Percentiles rank a stretch among this genome's conserved stretches.
phyloP scores from a whole-genome alignment of 164 flowering plant species.

The Liriodendron chinense region DNA sequence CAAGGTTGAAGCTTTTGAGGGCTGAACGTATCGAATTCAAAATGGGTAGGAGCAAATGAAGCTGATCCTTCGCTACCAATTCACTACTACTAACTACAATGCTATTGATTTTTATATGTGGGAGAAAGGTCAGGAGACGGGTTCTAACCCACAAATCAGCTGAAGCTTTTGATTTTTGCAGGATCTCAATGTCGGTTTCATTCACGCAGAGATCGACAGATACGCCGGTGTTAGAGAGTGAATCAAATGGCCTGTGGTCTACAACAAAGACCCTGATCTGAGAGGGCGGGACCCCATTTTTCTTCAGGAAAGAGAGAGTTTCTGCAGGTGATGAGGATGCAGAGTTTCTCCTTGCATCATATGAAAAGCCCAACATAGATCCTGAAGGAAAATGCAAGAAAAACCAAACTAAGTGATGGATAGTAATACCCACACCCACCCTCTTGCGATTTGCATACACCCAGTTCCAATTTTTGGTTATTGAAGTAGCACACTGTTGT shows the following conservation, averaged over 20 bases:
- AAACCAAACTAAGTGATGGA: neutral
- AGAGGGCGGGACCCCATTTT: slow-evolving; percentile 27
- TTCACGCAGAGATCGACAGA: slow-evolving; percentile 40
- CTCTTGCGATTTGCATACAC: neutral
- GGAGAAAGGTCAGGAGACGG: slow-evolving; percentile 17
- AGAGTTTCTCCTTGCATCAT: slow-evolving; percentile 30
- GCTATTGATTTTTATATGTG: slow-evolving; percentile 31
- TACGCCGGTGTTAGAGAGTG: slow-evolving; percentile 21
- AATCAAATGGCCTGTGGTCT: slow-evolving; percentile 21
- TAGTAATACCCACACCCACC: neutral
- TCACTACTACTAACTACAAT: slow-evolving; percentile 15
- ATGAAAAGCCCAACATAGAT: slow-evolving; percentile 48
- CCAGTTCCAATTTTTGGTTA: neutral
- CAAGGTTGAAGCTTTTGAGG: slow-evolving; percentile 23
- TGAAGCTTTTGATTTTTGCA: slow-evolving; percentile 17
- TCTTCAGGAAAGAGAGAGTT: slow-evolving; percentile 28
- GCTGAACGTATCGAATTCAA: slow-evolving; percentile 36
- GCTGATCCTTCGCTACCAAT: neutral
- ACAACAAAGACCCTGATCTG: slow-evolving; percentile 30
- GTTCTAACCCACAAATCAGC: slow-evolving; percentile 34
- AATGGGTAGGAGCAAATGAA: slow-evolving; percentile 25
- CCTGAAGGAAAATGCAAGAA: slow-evolving; percentile 23
- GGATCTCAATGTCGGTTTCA: slow-evolving; percentile 10
- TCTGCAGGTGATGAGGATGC: slow-evolving; percentile 22
- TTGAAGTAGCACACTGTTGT: neutral